Evolutionary conservation across 495 filamentous ascomycete genomes (phyloP), one percentile per base, ranked within the genome.

Genomic region (Talaromyces liani): DNA sequence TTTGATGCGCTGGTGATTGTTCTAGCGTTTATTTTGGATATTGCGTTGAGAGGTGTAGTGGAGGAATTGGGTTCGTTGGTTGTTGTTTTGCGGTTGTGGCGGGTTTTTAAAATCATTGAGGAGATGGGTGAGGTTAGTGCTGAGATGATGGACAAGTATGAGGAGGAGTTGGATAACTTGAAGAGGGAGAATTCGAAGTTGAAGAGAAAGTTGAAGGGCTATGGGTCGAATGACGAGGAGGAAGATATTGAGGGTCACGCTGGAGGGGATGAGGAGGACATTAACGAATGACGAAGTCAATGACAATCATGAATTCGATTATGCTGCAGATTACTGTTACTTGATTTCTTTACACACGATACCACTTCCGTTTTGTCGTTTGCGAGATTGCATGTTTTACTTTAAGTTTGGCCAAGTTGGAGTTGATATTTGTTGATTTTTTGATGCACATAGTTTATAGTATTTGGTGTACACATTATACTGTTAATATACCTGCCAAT

Each of bases 51-150:
- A 58, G 85, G 85, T 56, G 70, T 84, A 3, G 71, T 81, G 4
- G 83, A 85, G 70, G 83, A 88, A 70, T 78, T 88, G 6, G 85
- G 80, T 4, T 85, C 83, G 3, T 74, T 89, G 2, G 79, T 89
- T 33, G 78, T 90, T 54, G 74, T 87, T 2, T 70, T 90, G 59
- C 80, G 87, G 60, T 75, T 91, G 1, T 88, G 87, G 85, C 80
- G 88, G 27, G 79, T 91, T 36, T 82, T 88, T 67, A 86, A 89
- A 75, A 87, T 88, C 59, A 77, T 86, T 16, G 84, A 89, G 60
- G 86, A 88, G 72, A 73, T 88, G 57, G 80, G 79, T 29, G 77
- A 83, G n/a, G 84, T 80, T 4, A 83, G 81, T 31, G 71, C 79
- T 36, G 85, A 88, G 71, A 75, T 81, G 65, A 76, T 82, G 73